These are phyloP conservation scores for Mortierella sp. DNA, from an alignment of 371 early-diverging fungal genomes.

Conservation along the genomic window DNA sequence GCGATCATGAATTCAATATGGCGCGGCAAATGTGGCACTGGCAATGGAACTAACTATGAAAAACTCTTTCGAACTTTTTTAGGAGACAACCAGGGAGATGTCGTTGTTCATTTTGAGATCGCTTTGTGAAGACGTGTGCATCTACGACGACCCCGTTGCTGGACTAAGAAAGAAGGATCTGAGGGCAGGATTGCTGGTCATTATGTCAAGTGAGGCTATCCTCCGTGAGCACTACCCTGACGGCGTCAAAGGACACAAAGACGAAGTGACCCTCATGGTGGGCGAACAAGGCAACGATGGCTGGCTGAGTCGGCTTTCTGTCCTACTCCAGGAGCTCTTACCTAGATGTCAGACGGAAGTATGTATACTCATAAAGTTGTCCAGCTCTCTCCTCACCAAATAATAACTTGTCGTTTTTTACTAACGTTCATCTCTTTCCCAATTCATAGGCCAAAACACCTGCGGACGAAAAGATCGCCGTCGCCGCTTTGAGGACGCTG, in stretches of 20 bases:
- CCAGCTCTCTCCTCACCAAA: not conserved
- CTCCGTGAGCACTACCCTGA: slow-evolving; percentile 55
- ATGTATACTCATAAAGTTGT: not conserved
- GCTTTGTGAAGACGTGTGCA: slow-evolving; percentile 67
- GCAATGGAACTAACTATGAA: not conserved
- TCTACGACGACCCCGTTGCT: slow-evolving; percentile 69
- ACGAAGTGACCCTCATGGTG: slow-evolving; percentile 53
- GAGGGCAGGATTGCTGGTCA: slow-evolving; percentile 59
- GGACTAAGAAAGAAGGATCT: slow-evolving; percentile 64
- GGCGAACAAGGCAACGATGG: slow-evolving; percentile 64
- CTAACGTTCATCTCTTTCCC: not conserved
- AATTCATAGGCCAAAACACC: slow-evolving; percentile 6
- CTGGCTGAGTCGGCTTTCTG: slow-evolving; percentile 61
- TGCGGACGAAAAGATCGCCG: slow-evolving; percentile 49
- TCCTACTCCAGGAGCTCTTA: slow-evolving; percentile 38
- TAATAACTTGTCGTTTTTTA: not conserved
- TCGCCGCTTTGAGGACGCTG: slow-evolving; percentile 55
- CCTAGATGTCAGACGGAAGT: slow-evolving; percentile 38
- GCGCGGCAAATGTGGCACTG: not conserved
- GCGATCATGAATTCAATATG: not conserved
- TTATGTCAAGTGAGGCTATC: slow-evolving; percentile 46
- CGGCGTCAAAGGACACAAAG: slow-evolving; percentile 47
- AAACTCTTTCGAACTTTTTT: not conserved
- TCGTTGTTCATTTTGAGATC: slow-evolving; percentile 60
- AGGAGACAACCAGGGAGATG: slow-evolving; percentile 61